phyloP scores from a whole-genome alignment of 2,329 filamentous ascomycete genomes.

The Sporothrix mexicana region DNA sequence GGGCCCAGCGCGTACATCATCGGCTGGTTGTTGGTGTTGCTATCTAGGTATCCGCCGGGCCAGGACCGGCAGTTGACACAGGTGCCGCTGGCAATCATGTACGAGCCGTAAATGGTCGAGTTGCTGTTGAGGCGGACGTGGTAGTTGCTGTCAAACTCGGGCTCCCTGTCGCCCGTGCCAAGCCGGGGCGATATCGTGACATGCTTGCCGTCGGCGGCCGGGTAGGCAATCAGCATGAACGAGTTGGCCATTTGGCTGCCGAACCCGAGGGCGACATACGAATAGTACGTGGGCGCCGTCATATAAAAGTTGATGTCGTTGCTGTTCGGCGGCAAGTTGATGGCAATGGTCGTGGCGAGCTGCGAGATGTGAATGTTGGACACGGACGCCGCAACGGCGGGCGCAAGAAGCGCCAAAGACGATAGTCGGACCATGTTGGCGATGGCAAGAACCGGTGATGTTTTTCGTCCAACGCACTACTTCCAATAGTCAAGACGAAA shows the following conservation, averaged over 20 bases:
- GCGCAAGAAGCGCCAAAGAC: slow-evolving; percentile 1
- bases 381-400: slow-evolving; percentile 29
- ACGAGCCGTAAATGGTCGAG: slow-evolving; percentile 33
- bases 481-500: too few species aligned
- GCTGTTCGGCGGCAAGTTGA: slow-evolving; percentile 40
- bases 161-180: slow-evolving; percentile 39
- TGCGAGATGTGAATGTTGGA: slow-evolving; percentile 39
- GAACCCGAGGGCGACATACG: slow-evolving; percentile 41
- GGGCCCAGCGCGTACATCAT: slow-evolving; percentile 42
- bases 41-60: slow-evolving; percentile 28
- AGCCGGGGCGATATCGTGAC: slow-evolving; percentile 39
- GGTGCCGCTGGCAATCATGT: slow-evolving; percentile 39
- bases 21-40: slow-evolving; percentile 28
- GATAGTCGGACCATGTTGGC: not conserved
- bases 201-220: slow-evolving; percentile 37
- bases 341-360: slow-evolving; percentile 39
- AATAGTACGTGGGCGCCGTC: slow-evolving; percentile 39
- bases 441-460: not conserved
- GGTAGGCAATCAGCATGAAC: slow-evolving; percentile 41
- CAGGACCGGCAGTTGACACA: slow-evolving; percentile 39
- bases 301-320: slow-evolving; percentile 42
- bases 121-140: slow-evolving; percentile 36
- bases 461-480: too few species aligned
- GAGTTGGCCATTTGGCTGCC: slow-evolving; percentile 39
- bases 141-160: slow-evolving; percentile 34